Conservation (phyloP, 2,329 filamentous ascomycete genomes). For the Curvularia hawaiiensis region DNA sequence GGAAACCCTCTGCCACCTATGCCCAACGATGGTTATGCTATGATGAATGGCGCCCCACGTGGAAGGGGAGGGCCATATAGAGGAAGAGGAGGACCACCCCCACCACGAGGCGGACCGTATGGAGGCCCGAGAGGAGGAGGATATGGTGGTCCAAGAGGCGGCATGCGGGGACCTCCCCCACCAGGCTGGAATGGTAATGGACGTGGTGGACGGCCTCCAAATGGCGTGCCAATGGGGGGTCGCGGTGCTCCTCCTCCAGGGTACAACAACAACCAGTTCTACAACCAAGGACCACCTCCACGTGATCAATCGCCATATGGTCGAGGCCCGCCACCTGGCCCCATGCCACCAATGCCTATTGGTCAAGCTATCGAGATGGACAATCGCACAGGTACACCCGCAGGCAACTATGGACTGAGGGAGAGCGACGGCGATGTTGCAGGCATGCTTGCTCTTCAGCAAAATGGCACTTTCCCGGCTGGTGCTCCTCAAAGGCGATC, state of each 20-base stretch:
- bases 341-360: conserved; percentile 44
- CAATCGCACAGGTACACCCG: conserved; percentile 53
- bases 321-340: conserved; percentile 62
- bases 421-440: conserved; percentile 75
- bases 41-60: conserved; percentile 42
- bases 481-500: conserved; percentile 34
- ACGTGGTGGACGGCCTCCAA: conserved; percentile 40
- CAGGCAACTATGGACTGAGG: conserved; percentile 49
- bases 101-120: conserved; percentile 44
- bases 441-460: conserved; percentile 75
- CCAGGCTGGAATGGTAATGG: conserved; percentile 49
- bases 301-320: conserved; percentile 47
- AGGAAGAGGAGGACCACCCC: conserved; percentile 46
- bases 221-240: conserved; percentile 48
- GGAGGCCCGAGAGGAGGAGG: conserved; percentile 43
- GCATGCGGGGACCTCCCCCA: conserved; percentile 48
- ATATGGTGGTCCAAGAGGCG: conserved; percentile 23
- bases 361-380: conserved; percentile 83
- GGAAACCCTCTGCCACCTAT: conserved; percentile 62
- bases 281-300: conserved; percentile 47
- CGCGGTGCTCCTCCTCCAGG: conserved; percentile 51
- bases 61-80: conserved; percentile 51
- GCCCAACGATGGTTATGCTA: conserved; percentile 51
- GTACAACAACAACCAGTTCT: conserved; percentile 47
- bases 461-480: conserved; percentile 47